Base-by-base conservation (phyloP, 2,329 filamentous ascomycete species). In the Colletotrichum viniferum region DNA sequence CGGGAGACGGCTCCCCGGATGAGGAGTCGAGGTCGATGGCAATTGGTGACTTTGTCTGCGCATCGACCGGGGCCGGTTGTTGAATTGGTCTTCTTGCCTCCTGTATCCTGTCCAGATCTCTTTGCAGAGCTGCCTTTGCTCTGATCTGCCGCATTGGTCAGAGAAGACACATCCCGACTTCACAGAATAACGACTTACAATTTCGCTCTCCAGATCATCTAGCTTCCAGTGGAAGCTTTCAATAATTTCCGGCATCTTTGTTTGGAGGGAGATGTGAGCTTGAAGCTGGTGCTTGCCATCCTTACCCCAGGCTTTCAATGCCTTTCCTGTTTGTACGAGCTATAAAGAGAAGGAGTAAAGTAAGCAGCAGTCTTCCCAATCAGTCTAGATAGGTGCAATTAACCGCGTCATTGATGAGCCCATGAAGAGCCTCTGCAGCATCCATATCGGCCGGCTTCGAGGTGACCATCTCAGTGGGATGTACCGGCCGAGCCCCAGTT, bases 251-350 rank as follows among this genome's bases (percentile, higher is more conserved):
- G 85, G 83, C 70, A 90, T 81, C 78, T 87, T 89, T 60, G 83
- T 80, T 69, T 85, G 85, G 79, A 79, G 81, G 52, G 79, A 80
- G 77, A 80, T 80, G 36, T 82, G 81, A 18, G 80, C 80, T 21
- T 82, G 82, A 16, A 79, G 78, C 55, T 86, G 83, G 64, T 66
- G 58, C 55, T 64, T 60, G 16, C 85, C 84, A 77, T 90, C 87
- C 77, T 86, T 87, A 34, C 84, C 83, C 48, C 87, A 87, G 3
- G 87, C 83, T 64, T 86, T 89, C 14, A 92, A 83, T 21, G 90
- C 89, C 80, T 90, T 92, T 18, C 90, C 90, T 3, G 88, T 90
- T 80, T 92, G 88, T 16, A 92, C 85, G 30, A 92, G 87, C 91
- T 92, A 52, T 38, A 13, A 48, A 32, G 13, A 62, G 78, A 24